A percentile compares a stretch with the other conserved stretches of the same genome.
phyloP scores from a whole-genome alignment of 371 early-diverging fungal species.

The Lichtheimia ramosa region DNA sequence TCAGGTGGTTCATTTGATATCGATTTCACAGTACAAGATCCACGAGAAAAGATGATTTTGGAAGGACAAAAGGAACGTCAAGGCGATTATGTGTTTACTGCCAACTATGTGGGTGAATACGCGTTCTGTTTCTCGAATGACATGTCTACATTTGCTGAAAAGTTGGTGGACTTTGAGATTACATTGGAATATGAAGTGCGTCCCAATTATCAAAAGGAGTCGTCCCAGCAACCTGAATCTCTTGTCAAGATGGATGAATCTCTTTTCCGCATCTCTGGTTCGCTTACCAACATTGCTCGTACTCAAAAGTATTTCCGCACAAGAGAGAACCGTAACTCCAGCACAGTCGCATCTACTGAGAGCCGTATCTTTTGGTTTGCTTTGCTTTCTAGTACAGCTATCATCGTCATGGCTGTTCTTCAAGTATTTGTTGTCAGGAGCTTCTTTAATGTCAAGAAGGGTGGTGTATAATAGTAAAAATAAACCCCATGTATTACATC shows the following conservation, averaged over 20 bases:
- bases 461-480: constrained; percentile 17
- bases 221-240: constrained; percentile 39
- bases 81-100: constrained; percentile 89
- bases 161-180: constrained; percentile 92
- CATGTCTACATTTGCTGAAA: constrained; percentile 87
- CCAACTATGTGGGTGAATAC: constrained; percentile 82
- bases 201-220: constrained; percentile 20
- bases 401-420: constrained; percentile 76
- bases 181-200: constrained; percentile 80
- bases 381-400: constrained; percentile 66
- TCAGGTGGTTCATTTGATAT: constrained; percentile 91
- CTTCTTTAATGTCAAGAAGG: constrained; percentile 58
- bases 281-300: constrained; percentile 64
- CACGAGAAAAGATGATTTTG: constrained; percentile 61
- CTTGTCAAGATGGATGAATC: constrained; percentile 72
- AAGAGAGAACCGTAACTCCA: constrained; percentile 85
- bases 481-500: too few species aligned
- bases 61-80: constrained; percentile 82
- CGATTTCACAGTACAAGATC: constrained; percentile 81
- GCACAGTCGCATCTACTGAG: constrained; percentile 84
- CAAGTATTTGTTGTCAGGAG: constrained; percentile 86
- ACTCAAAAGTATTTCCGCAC: constrained; percentile 85
- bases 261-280: constrained; percentile 52
- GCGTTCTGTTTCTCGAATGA: constrained; percentile 91
- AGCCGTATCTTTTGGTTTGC: constrained; percentile 88